Base-by-base conservation (phyloP, 352 stramenopile species). In the Globisporangium recalcitrans region DNA sequence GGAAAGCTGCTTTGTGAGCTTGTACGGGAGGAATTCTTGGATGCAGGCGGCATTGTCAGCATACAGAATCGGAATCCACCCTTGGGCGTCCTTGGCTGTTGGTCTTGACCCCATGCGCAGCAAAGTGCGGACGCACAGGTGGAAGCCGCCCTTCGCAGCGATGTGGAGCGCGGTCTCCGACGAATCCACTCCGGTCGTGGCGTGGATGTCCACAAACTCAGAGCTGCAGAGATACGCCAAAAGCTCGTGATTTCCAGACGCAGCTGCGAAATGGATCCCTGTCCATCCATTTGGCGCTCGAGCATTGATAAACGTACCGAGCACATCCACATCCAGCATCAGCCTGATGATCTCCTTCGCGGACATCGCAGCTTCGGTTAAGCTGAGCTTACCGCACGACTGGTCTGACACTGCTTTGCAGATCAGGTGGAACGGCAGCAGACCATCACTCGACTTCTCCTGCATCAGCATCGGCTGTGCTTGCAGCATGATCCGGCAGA, bases 251-350 rank as follows among this genome's bases (percentile, higher is more conserved):
- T 88, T 88, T 2, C 77, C 80, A 1, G 64, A 62, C 0, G 63
- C 68, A 16, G 76, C 74, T 19, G 73, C 77, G 36, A 84, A 86
- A 62, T 91, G 82, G 19, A 89, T 55, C 13, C 67, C 66, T 1
- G 56, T 70, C 77, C 77, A 90, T 5, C 82, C 82, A 34, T 71
- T 77, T 4, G 55, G 29, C 34, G 74, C 72, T 4, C 58, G 66
- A 31, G 75, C 47, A 22, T 68, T 71, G 24, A 90, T 66, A 62
- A 80, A 89, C 26, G 72, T 58, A 13, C 73, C 80, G 40, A 90
- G 77, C 5, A 88, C 68, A 48, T 91, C 82, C 8, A 87, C 64
- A 24, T 88, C 74, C 10, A 88, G 65, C 58, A 90, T 78, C 42
- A 81, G 27, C 14, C 61, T 56, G n/a, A 88, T 68, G 40, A 84